These are phyloP conservation scores for Globisporangium splendens DNA, from an alignment of 352 stramenopile species.

Conservation along the genomic window DNA sequence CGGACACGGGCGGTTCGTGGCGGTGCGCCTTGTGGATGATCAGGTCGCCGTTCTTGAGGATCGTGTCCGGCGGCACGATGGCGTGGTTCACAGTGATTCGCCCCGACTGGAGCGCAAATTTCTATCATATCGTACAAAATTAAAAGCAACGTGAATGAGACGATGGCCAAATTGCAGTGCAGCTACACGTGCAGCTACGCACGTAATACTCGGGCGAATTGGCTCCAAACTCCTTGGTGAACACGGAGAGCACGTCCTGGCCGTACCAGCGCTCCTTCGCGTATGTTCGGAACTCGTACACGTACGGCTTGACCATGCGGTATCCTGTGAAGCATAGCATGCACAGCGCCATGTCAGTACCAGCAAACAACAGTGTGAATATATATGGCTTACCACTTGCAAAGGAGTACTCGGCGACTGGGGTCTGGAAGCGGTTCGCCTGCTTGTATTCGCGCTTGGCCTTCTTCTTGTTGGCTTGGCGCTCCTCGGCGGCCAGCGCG, in stretches of 20 bases:
- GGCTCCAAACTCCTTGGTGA: conserved; percentile 80
- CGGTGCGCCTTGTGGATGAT: conserved; percentile 94
- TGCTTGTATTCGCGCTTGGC: conserved; percentile 31
- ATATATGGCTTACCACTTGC: conserved; percentile 30
- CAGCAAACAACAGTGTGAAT: neutral
- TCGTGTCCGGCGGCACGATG: conserved; percentile 69
- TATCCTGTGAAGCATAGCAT: conserved; percentile 56
- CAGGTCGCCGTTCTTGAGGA: conserved; percentile 92
- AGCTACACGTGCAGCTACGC: conserved; percentile 4
- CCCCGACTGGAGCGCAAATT: conserved; percentile 90
- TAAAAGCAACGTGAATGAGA: conserved; percentile 1
- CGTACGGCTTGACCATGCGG: conserved; percentile 90
- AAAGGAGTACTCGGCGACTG: conserved; percentile 56
- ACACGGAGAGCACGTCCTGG: conserved; percentile 90
- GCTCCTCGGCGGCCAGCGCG: conserved; percentile 15
- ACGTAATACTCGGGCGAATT: conserved; percentile 88
- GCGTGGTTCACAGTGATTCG: conserved; percentile 92
- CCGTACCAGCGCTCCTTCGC: conserved; percentile 94
- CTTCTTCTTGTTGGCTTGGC: conserved; percentile 13
- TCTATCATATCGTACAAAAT: conserved; percentile 43
- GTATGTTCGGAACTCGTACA: conserved; percentile 94
- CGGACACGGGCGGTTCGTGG: conserved; percentile 93
- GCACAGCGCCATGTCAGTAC: neutral
- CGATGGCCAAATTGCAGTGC: neutral
- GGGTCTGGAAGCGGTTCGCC: conserved; percentile 28